Conservation (phyloP, 108 stramenopile genomes). For the Conticribra weissflogii region DNA sequence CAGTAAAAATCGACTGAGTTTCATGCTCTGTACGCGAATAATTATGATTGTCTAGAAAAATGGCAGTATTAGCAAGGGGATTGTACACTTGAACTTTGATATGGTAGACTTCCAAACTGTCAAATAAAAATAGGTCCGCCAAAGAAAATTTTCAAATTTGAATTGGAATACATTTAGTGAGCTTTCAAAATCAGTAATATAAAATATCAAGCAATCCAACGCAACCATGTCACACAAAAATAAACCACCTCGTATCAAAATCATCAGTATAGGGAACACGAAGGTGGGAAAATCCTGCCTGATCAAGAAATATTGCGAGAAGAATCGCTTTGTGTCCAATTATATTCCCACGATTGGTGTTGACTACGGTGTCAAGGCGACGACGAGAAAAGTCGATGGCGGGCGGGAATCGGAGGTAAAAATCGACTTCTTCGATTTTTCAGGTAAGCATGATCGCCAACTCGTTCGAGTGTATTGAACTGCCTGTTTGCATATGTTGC, state of each 20-base stretch:
- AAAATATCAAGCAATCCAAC: neutral
- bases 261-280: constrained; percentile 65
- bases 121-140: too few species aligned
- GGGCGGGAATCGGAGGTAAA: constrained; percentile 50
- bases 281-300: constrained; percentile 77
- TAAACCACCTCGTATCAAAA: constrained; percentile 59
- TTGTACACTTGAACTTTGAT: neutral
- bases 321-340: constrained; percentile 60
- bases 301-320: constrained; percentile 84
- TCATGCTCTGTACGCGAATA: too few species aligned
- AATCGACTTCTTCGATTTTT: constrained; percentile 46
- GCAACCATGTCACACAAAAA: neutral
- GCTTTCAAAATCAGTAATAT: too few species aligned
- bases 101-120: too few species aligned
- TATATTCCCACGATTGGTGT: constrained; percentile 82
- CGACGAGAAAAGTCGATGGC: constrained; percentile 40
- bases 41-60: neutral
- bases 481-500: too few species aligned
- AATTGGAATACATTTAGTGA: too few species aligned
- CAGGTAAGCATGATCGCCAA: too few species aligned
- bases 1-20: neutral
- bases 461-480: too few species aligned
- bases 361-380: constrained; percentile 84
- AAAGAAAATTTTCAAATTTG: too few species aligned
- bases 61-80: neutral